Evolutionary conservation across 140 eudicot genomes (phyloP), one percentile per base, ranked within the genome.

Genomic region (Senecio squalidus): DNA sequence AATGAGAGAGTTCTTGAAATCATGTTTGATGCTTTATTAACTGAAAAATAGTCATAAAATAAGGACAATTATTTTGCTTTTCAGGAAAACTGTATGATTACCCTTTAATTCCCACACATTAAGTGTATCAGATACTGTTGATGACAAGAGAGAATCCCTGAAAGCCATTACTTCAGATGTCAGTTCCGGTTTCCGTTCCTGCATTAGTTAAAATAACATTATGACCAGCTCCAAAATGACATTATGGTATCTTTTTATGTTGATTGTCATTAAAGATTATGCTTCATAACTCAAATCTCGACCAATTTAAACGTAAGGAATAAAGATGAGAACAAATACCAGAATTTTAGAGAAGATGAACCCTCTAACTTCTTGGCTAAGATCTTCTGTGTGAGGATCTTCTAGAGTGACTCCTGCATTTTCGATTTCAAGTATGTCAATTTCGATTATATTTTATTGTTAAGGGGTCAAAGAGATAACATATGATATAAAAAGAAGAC

Each of bases 91-190:
- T 4, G 7, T 38, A 38, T 44, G 44, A 22, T 50, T 69, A 88
- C 99, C 99, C 76, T 84, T 93, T 60, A 93, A 76, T 66, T 93
- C 99, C 99, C 99, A 93, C 60, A 93, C 95, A 50, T 93, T 89
- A 30, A 93, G 88, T 52, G 96, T 93, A 64, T 93, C 99, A 45
- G 99, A 93, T 34, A 93, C 61, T 22, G 95, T 78, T 46, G 96
- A 84, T 55, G 99, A 84, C 67, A 93, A 70, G 17, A 93, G 99
- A 66, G 78, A 77, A 80, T 93, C 99, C 66, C 96, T 82, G 58
- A 92, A 87, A 69, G 85, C 96, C 98, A 88, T 92, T 62, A 87
- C 67, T 63, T 87, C 99, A 73, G 99, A 80, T 29, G 84, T 72
- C 22, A 84, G 74, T 75, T 84, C 99, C 7, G 95, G 96, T 68